Conservation (phyloP, 495 filamentous ascomycete species). For the Cladorrhinum samala region DNA sequence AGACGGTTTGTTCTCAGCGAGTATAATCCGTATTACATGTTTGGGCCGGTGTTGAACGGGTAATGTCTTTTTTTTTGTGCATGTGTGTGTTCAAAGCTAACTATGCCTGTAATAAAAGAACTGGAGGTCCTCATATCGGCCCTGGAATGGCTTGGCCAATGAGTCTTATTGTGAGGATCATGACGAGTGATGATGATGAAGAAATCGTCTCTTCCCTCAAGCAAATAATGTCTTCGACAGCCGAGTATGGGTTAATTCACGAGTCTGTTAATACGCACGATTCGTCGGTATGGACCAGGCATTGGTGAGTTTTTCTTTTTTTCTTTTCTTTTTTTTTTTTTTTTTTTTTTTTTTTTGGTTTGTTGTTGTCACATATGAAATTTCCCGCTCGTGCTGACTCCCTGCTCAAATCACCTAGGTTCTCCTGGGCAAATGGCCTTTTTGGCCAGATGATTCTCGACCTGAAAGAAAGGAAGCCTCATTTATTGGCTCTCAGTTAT, state of each 20-base stretch:
- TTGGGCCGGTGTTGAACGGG: constrained; percentile 46
- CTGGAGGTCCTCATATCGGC: constrained; percentile 53
- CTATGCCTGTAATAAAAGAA: constrained; percentile 6
- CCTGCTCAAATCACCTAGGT: too few species aligned
- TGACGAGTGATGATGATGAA: constrained; percentile 36
- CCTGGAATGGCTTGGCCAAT: constrained; percentile 57
- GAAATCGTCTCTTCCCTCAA: constrained; percentile 46
- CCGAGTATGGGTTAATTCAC: constrained; percentile 53
- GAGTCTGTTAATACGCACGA: constrained; percentile 54
- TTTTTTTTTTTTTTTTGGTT: too few species aligned
- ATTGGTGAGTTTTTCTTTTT: constrained; percentile 39
- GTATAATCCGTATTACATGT: constrained; percentile 54
- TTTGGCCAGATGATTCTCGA: constrained; percentile 63
- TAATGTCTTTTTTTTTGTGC: neutral
- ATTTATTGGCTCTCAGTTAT: constrained; percentile 32
- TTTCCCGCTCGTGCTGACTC: too few species aligned
- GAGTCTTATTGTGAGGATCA: constrained; percentile 43
- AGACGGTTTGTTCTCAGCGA: constrained; percentile 40
- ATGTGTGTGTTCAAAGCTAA: neutral
- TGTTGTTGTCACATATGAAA: neutral
- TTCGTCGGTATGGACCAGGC: constrained; percentile 48
- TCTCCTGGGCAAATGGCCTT: constrained; percentile 64
- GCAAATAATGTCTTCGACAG: constrained; percentile 47
- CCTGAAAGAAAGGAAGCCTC: constrained; percentile 39
- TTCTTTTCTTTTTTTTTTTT: neutral